Percentiles rank a stretch among this genome's conserved stretches.
These are phyloP conservation scores for Mikania micrantha DNA, from an alignment of 129 eudicot species.

Conservation along the genomic window DNA sequence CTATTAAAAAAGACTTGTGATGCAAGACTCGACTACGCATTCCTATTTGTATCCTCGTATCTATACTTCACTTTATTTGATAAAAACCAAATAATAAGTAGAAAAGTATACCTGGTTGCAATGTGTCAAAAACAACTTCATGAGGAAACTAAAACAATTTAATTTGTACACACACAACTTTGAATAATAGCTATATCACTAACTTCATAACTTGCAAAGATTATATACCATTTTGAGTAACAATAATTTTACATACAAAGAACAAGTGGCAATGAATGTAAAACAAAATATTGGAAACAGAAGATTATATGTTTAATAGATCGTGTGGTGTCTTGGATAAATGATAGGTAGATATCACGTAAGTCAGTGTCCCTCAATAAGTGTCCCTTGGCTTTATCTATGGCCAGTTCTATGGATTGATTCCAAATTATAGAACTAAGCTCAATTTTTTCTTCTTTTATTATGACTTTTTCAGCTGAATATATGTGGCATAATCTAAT, in stretches of 20 bases:
- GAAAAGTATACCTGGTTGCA: constrained; percentile 8
- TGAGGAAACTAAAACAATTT: background rate
- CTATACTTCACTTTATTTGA: background rate
- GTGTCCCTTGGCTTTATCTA: constrained; percentile 21
- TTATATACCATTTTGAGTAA: background rate
- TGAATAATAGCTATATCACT: background rate
- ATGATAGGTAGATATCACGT: background rate
- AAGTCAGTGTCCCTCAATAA: constrained; percentile 17
- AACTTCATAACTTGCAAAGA: constrained; percentile 8
- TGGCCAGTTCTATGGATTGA: constrained; percentile 10
- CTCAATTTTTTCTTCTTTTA: constrained; percentile 1
- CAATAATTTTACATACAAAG: constrained; percentile 6
- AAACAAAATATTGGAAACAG: background rate
- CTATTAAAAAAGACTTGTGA: constrained; percentile 11
- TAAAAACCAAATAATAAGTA: constrained; percentile 4
- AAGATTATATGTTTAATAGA: background rate
- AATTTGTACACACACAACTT: no score
- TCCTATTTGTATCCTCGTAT: constrained; percentile 7
- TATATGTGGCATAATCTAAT: constrained; percentile 12
- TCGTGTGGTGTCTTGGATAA: background rate
- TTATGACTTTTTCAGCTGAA: background rate
- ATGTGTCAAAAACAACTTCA: constrained; percentile 8
- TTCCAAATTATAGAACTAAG: constrained; percentile 14
- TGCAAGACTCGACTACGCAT: constrained; percentile 32
- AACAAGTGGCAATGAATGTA: background rate